phyloP scores from a whole-genome alignment of 257 asterid species.

The Galeopsis tetrahit region DNA sequence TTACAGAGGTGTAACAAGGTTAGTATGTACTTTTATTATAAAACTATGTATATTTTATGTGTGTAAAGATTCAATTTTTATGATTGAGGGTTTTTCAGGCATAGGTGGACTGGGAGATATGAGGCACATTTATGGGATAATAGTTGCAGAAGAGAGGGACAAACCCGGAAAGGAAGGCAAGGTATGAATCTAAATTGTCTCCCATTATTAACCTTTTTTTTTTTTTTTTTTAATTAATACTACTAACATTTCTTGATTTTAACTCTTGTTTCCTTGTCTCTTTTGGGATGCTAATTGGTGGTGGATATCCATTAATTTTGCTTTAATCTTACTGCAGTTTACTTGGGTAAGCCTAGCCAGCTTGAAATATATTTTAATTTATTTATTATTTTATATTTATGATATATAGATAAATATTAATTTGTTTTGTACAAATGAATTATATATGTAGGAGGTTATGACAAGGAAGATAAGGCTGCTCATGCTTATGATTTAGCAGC shows the following conservation, averaged over 20 bases:
- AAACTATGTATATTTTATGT: too few species aligned
- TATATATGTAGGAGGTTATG: conserved; percentile 73
- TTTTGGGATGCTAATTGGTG: conserved; percentile 18
- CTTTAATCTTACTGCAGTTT: conserved; percentile 58
- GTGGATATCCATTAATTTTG: conserved; percentile 12
- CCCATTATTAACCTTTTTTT: conserved; percentile 37
- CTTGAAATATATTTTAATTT: too few species aligned
- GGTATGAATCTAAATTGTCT: conserved; percentile 58
- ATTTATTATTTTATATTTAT: too few species aligned
- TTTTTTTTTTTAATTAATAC: not conserved
- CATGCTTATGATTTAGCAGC: conserved; percentile 96
- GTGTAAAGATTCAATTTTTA: not conserved
- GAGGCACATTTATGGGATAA: conserved; percentile 98
- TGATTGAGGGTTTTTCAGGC: conserved; percentile 45
- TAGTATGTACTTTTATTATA: not conserved
- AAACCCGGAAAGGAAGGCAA: conserved; percentile 96
- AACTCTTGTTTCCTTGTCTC: conserved; percentile 40
- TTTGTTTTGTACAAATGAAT: too few species aligned
- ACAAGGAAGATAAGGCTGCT: conserved; percentile 95
- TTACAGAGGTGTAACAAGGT: conserved; percentile 87
- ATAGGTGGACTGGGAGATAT: conserved; percentile 92
- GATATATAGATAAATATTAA: too few species aligned
- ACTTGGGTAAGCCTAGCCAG: conserved; percentile 60
- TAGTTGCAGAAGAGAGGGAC: conserved; percentile 95
- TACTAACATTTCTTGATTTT: conserved; percentile 33